Percentiles rank a stretch among this genome's conserved stretches.
phyloP scores from a whole-genome alignment of 192 early-diverging fungal genomes.

The Podila verticillata region DNA sequence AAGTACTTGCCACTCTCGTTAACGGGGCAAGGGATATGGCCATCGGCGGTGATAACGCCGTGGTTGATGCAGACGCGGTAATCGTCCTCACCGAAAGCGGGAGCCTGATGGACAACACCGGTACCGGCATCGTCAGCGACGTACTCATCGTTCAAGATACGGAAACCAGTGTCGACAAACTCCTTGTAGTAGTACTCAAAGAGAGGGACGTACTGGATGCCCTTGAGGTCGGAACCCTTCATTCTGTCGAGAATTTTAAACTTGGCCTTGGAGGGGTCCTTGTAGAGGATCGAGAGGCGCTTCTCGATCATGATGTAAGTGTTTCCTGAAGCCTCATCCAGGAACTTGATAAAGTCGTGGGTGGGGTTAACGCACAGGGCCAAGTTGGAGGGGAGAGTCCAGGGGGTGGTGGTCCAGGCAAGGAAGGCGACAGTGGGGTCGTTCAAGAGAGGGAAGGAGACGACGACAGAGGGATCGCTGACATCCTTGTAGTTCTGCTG shows the following conservation, averaged over 20 bases:
- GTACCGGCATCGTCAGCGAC: conserved; percentile 95
- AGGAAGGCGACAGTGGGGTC: conserved; percentile 85
- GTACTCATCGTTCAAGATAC: conserved; percentile 89
- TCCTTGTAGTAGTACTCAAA: conserved; percentile 82
- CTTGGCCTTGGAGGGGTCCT: conserved; percentile 95
- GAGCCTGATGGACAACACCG: conserved; percentile 97
- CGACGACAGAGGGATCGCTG: conserved; percentile 92
- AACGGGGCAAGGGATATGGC: conserved; percentile 90
- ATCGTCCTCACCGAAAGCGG: conserved; percentile 99
- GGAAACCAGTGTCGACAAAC: conserved; percentile 84
- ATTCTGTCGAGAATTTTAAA: conserved; percentile 83
- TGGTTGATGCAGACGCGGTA: conserved; percentile 90
- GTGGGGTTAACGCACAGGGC: conserved; percentile 93
- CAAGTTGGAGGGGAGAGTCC: conserved; percentile 97
- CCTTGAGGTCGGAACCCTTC: conserved; percentile 82
- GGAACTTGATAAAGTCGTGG: conserved; percentile 97
- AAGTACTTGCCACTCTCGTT: conserved; percentile 88
- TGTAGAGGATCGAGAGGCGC: conserved; percentile 90
- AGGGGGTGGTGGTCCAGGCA: conserved; percentile 99
- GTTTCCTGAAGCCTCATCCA: conserved; percentile 82
- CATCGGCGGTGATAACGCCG: conserved; percentile 84
- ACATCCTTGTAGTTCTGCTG: conserved; percentile 98
- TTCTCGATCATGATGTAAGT: conserved; percentile 89
- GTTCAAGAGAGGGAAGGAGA: conserved; percentile 90
- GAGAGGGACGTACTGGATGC: conserved; percentile 90